Percentiles rank a stretch among this genome's conserved stretches.
These are phyloP conservation scores for Aspergillus heteromorphus DNA, from an alignment of 495 filamentous ascomycete genomes.

Conservation along the genomic window DNA sequence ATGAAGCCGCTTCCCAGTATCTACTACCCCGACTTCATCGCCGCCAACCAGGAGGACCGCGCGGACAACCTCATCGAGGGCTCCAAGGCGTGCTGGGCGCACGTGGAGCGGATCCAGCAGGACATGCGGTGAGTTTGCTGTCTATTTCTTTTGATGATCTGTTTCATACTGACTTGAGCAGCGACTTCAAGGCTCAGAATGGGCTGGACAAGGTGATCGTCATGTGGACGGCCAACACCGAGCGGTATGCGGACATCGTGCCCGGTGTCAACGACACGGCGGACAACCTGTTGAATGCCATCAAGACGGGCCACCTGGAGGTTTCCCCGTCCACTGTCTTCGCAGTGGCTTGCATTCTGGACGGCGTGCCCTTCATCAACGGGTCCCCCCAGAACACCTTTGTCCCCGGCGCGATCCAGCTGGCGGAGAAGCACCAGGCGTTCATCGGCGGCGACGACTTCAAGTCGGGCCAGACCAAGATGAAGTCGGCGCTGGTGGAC, in stretches of 20 bases:
- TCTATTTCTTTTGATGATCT: background rate
- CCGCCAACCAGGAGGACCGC: constrained; percentile 95
- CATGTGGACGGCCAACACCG: constrained; percentile 98
- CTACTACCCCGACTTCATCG: constrained; percentile 99
- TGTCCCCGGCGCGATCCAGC: constrained; percentile 82
- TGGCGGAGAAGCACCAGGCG: constrained; percentile 80
- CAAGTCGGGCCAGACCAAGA: constrained; percentile 99
- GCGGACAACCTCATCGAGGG: constrained; percentile 88
- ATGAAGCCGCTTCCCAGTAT: constrained; percentile 90
- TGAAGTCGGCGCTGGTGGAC: constrained; percentile 98
- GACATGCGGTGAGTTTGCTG: constrained; percentile 72
- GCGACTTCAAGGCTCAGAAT: constrained; percentile 85
- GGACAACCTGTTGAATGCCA: constrained; percentile 83
- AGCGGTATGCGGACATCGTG: constrained; percentile 87
- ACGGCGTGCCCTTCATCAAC: constrained; percentile 94
- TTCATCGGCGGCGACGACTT: constrained; percentile 99
- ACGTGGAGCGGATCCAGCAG: constrained; percentile 90
- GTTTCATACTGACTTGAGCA: constrained; percentile 29
- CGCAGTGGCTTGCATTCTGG: constrained; percentile 87
- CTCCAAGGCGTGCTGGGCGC: constrained; percentile 72
- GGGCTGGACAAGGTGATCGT: constrained; percentile 93
- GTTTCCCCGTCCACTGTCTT: constrained; percentile 93
- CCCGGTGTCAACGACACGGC: constrained; percentile 93
- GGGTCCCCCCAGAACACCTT: constrained; percentile 99
- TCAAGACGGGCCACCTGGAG: constrained; percentile 81